Evolutionary conservation across 2,329 filamentous ascomycete genomes (phyloP).

Genomic region (Pyrenophora graminea): DNA sequence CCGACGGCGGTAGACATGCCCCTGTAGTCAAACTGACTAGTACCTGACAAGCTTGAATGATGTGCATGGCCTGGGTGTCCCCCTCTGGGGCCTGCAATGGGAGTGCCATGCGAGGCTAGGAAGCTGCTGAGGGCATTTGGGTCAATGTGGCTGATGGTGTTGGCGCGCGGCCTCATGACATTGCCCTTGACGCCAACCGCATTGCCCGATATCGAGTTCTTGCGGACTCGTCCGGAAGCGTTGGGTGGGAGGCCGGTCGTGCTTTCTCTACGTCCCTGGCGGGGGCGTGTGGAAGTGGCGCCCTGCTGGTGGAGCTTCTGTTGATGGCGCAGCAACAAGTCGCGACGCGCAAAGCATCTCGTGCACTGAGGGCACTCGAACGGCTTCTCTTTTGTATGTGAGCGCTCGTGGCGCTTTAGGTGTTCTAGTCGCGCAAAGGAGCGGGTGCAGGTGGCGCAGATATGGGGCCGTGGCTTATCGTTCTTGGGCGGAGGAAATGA

Average conservation of each 20-base stretch:
- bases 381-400: constrained; percentile 98
- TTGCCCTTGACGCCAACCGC: constrained; percentile 54
- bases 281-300: constrained; percentile 81
- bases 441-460: constrained; percentile 86
- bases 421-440: constrained; percentile 96
- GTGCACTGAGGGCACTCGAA: constrained; percentile 96
- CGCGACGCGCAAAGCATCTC: constrained; percentile 90
- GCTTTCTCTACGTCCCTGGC: constrained; percentile 84
- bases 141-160: constrained; percentile 95
- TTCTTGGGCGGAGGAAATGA: constrained; percentile 84
- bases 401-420: constrained; percentile 93
- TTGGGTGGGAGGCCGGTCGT: constrained; percentile 72
- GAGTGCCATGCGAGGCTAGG: constrained; percentile 62
- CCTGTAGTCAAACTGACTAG: constrained; percentile 68
- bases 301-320: constrained; percentile 97
- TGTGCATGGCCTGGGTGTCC: constrained; percentile 63
- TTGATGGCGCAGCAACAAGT: constrained; percentile 90
- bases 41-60: constrained; percentile 73
- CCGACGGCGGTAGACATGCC: constrained; percentile 72
- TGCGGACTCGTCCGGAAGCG: constrained; percentile 76
- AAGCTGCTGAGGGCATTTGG: constrained; percentile 70
- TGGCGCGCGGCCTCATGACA: constrained; percentile 83
- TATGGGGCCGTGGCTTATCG: constrained; percentile 94
- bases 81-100: constrained; percentile 55
- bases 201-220: constrained; percentile 81